Evolutionary conservation across 352 stramenopile genomes (phyloP), one percentile per base, ranked within the genome.

Genomic region (Globisporangium polare): DNA sequence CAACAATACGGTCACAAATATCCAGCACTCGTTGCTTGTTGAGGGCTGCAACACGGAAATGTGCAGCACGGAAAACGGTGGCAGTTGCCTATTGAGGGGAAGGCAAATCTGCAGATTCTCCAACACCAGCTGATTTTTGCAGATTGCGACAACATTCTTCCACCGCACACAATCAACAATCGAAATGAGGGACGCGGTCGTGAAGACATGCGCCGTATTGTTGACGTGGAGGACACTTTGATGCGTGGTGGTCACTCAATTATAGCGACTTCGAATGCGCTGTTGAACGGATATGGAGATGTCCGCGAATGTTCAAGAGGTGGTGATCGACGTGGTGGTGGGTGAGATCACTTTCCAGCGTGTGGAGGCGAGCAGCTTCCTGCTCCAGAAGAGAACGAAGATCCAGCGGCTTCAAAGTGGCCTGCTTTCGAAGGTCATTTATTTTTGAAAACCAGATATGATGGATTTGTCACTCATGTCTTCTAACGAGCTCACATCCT

Each of bases 141-240:
- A 5, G 17, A 37, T 42, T 10, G 26, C 17, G 53, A 51, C 9
- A 49, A 41, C 26, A 53, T 37, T 41, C 15, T 12, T 22, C 3
- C 17, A 31, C 4, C 31, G 5, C 18, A 33, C 53, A 46, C 53
- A 24, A 60, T 60, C 53, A 60, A 60, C 31, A 60, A 53, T 53
- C n/a, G 46, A n/a, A 17, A 35, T 3, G 26, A 41, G 29, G 18
- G 41, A 46, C 15, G 18, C 24, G 15, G 17, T 1, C 51, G 41
- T 47, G 53, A 41, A 27, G 10, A 35, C 39, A 60, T 35, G 47
- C 47, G 29, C 26, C 49, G 49, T 55, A 55, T 55, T 55, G 18
- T 55, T 55, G 49, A 55, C 27, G 22, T n/a, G 49, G 27, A 7
- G 41, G 12, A 17, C 17, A 15, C 33, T 39, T 39, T 13, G 33